phyloP scores from a whole-genome alignment of 2,329 filamentous ascomycete species.

The Botrytis porri region DNA sequence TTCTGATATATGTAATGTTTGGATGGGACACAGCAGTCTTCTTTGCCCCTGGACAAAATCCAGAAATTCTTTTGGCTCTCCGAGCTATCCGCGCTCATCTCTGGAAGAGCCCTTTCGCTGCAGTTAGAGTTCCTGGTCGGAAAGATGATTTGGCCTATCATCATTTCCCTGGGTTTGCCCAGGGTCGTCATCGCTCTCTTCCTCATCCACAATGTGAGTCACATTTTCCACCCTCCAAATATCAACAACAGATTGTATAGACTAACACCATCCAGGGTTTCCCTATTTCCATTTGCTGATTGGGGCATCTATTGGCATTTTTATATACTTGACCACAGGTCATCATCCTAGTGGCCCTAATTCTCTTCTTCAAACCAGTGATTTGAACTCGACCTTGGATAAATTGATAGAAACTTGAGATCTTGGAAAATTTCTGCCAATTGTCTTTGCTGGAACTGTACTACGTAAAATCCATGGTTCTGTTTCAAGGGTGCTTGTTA shows the following conservation, averaged over 20 bases:
- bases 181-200: not conserved
- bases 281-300: conserved; percentile 3
- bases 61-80: not conserved
- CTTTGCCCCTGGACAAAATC: not conserved
- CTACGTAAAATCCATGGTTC: not conserved
- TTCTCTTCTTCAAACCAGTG: not conserved
- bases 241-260: not conserved
- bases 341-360: not conserved
- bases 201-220: conserved; percentile 9
- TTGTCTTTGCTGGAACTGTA: not conserved
- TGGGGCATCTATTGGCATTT: not conserved
- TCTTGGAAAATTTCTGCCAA: not conserved
- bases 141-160: not conserved
- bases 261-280: not conserved
- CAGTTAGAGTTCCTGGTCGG: not conserved
- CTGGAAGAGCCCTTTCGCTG: not conserved
- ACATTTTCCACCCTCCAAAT: too few relatives aligned
- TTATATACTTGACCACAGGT: not conserved
- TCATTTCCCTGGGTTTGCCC: not conserved
- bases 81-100: not conserved
- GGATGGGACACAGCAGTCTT: not conserved
- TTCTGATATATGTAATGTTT: not conserved
- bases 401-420: not conserved
- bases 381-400: not conserved
- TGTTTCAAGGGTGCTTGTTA: not conserved